These are phyloP conservation scores for Cryoendolithus antarcticus DNA, from an alignment of 2,329 filamentous ascomycete genomes.

Conservation along the genomic window DNA sequence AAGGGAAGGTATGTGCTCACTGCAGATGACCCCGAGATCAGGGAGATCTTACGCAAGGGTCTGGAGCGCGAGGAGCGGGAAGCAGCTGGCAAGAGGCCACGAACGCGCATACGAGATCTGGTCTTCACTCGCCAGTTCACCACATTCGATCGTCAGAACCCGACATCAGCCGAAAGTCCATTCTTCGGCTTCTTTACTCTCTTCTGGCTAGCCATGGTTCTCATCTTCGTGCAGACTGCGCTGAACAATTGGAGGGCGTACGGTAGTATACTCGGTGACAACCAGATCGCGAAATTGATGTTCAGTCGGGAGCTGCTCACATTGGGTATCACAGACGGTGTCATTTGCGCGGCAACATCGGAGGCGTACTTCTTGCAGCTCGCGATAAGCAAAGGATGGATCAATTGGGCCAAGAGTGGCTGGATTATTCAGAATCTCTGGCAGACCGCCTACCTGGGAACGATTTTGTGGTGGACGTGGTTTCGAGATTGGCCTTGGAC, in stretches of 20 bases:
- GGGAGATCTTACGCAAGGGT: slow-evolving; percentile 32
- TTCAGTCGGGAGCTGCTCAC: slow-evolving; percentile 41
- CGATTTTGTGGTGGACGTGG: slow-evolving; percentile 53
- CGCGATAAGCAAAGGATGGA: slow-evolving; percentile 42
- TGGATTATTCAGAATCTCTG: slow-evolving; percentile 68
- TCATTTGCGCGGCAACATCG: slow-evolving; percentile 54
- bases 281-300: slow-evolving; percentile 63
- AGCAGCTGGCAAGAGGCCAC: slow-evolving; percentile 18
- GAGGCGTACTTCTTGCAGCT: slow-evolving; percentile 56
- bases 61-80: slow-evolving; percentile 31
- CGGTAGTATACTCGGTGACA: slow-evolving; percentile 56
- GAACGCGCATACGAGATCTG: slow-evolving; percentile 39
- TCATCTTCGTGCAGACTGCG: slow-evolving; percentile 55
- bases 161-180: slow-evolving; percentile 49
- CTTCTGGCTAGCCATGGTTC: slow-evolving; percentile 59
- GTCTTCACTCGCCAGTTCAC: slow-evolving; percentile 64
- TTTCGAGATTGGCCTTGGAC: slow-evolving; percentile 72
- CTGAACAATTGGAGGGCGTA: slow-evolving; percentile 56
- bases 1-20: slow-evolving; percentile 37
- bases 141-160: slow-evolving; percentile 62
- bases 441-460: slow-evolving; percentile 53
- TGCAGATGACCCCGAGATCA: slow-evolving; percentile 37
- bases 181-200: slow-evolving; percentile 72
- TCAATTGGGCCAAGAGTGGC: slow-evolving; percentile 56
- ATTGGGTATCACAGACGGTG: slow-evolving; percentile 49